Evolutionary conservation across 441 rosid species (phyloP).

Genomic region (Gossypium schwendimanii): DNA sequence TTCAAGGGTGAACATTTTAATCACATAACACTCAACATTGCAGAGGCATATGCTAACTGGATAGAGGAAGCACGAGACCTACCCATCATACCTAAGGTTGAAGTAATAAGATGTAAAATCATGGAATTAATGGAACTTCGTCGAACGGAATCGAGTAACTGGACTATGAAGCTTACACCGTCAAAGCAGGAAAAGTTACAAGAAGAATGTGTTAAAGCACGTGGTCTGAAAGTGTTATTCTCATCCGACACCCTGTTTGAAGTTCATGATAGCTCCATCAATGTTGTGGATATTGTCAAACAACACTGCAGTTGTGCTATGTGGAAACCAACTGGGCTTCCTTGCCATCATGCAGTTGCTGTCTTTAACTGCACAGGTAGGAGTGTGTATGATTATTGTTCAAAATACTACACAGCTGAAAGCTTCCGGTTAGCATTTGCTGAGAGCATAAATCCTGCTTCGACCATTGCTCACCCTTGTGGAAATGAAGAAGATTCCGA

Average conservation of each 20-base stretch:
- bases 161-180: constrained; percentile 67
- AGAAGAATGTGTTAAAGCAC: constrained; percentile 54
- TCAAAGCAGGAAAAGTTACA: constrained; percentile 50
- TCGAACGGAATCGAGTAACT: constrained; percentile 38
- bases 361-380: constrained; percentile 51
- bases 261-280: constrained; percentile 66
- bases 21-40: constrained; percentile 50
- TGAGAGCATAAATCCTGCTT: constrained; percentile 42
- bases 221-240: constrained; percentile 23
- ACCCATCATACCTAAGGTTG: constrained; percentile 60
- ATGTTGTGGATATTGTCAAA: constrained; percentile 64
- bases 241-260: constrained; percentile 81
- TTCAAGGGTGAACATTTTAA: constrained; percentile 73
- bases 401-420: constrained; percentile 51
- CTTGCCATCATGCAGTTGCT: constrained; percentile 87
- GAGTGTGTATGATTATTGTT: constrained; percentile 58
- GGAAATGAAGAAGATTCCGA: constrained; percentile 29
- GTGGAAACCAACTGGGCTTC: constrained; percentile 68
- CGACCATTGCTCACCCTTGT: constrained; percentile 13
- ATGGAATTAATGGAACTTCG: constrained; percentile 51
- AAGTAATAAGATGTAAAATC: constrained; percentile 38
- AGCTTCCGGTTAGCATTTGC: constrained; percentile 51
- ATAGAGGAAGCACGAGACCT: constrained; percentile 63
- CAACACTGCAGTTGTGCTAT: constrained; percentile 61
- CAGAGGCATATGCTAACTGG: constrained; percentile 63